phyloP scores from a whole-genome alignment of 2,329 filamentous ascomycete genomes.

The Arthrobotrys megalospora region DNA sequence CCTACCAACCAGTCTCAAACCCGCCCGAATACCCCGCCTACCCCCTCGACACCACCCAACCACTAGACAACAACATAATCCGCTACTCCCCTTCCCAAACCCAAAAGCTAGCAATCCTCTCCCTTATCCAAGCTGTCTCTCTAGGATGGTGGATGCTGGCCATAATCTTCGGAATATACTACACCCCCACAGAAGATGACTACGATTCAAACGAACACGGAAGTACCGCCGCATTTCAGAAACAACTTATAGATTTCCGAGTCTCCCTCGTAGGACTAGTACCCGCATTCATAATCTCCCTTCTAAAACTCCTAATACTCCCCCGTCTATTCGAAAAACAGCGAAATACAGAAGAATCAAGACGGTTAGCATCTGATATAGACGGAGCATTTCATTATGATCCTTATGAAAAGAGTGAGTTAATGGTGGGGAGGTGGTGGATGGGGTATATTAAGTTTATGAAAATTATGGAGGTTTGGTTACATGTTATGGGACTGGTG shows the following conservation, averaged over 20 bases:
- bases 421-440: conserved; percentile 1
- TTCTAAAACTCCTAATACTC: not conserved
- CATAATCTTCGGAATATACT: not conserved
- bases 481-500: not conserved
- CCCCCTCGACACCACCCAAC: not conserved
- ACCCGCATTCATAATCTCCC: not conserved
- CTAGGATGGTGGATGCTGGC: not conserved
- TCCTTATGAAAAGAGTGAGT: not conserved
- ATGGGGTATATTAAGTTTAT: not conserved
- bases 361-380: not conserved
- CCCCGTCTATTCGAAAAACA: not conserved
- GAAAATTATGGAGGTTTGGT: not conserved
- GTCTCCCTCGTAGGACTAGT: not conserved
- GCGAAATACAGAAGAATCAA: not conserved
- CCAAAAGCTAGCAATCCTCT: not conserved
- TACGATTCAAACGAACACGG: conserved; percentile 20
- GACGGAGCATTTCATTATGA: not conserved
- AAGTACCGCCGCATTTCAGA: not conserved
- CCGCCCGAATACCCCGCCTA: not conserved
- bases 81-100: not conserved
- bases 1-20: not conserved
- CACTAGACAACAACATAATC: not conserved
- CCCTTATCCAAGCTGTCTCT: not conserved
- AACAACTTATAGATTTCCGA: not conserved
- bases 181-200: not conserved